phyloP scores from a whole-genome alignment of 2,329 filamentous ascomycete species.

The Lizonia empirigonia region DNA sequence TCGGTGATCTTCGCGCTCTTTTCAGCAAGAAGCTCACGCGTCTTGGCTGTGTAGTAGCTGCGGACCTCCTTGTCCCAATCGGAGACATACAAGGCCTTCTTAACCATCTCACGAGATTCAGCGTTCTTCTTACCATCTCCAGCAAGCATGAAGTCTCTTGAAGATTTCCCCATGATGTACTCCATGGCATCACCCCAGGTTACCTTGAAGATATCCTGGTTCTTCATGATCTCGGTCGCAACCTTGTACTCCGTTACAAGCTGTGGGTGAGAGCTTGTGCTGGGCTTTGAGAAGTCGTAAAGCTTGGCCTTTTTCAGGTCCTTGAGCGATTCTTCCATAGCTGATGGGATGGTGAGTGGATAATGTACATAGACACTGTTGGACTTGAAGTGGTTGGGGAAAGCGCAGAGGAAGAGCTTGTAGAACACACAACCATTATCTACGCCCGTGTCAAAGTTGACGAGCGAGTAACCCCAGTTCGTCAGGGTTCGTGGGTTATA shows the following conservation, averaged over 20 bases:
- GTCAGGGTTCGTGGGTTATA: slow-evolving; percentile 73
- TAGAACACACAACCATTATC: slow-evolving; percentile 86
- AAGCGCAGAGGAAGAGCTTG: slow-evolving; percentile 79
- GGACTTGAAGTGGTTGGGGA: slow-evolving; percentile 77
- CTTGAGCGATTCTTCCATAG: slow-evolving; percentile 73
- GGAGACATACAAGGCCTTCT: slow-evolving; percentile 63
- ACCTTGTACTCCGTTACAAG: slow-evolving; percentile 66
- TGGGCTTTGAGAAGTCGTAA: slow-evolving; percentile 72
- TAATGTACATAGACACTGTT: slow-evolving; percentile 85
- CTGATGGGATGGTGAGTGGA: slow-evolving; percentile 71
- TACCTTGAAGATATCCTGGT: slow-evolving; percentile 66
- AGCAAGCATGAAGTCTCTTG: slow-evolving; percentile 62
- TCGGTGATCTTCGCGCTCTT: slow-evolving; percentile 69
- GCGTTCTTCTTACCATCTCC: slow-evolving; percentile 43
- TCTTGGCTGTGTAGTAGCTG: slow-evolving; percentile 69
- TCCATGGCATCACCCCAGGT: slow-evolving; percentile 68
- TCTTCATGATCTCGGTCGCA: slow-evolving; percentile 66
- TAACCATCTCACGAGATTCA: slow-evolving; percentile 44
- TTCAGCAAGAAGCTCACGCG: slow-evolving; percentile 64
- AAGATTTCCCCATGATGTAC: slow-evolving; percentile 65
- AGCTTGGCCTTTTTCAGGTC: slow-evolving; percentile 68
- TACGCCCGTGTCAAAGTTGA: slow-evolving; percentile 71
- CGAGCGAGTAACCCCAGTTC: slow-evolving; percentile 82
- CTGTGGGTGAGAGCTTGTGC: slow-evolving; percentile 51
- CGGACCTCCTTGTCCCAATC: slow-evolving; percentile 69